These are phyloP conservation scores for Chlorophyllum brunneum DNA, from an alignment of 768 basidiomycete species.

Conservation along the genomic window DNA sequence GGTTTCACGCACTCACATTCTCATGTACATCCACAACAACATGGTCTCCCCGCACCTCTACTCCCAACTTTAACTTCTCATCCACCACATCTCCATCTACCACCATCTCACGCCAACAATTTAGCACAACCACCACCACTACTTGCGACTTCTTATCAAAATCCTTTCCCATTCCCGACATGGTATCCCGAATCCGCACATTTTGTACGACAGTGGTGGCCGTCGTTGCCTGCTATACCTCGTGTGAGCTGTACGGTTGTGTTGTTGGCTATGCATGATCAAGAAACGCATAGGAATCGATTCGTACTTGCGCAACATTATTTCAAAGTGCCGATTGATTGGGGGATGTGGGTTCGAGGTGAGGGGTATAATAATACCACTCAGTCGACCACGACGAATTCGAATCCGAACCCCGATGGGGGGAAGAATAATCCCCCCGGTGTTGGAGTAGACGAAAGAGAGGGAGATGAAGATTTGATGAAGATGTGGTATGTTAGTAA, in stretches of 20 bases:
- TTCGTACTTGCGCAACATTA: conserved; percentile 76
- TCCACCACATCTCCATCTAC: conserved; percentile 11
- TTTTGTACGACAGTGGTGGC: conserved; percentile 83
- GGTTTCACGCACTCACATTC: background rate
- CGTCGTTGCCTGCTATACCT: conserved; percentile 57
- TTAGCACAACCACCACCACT: background rate
- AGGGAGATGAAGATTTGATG: conserved; percentile 51
- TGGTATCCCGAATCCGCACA: conserved; percentile 76
- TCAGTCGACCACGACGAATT: background rate
- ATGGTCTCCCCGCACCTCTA: background rate
- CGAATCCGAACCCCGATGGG: background rate
- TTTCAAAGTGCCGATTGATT: conserved; percentile 60
- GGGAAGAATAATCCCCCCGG: conserved; percentile 3
- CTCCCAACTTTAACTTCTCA: background rate
- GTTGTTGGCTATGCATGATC: conserved; percentile 60
- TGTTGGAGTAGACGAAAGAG: background rate
- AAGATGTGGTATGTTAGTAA: conserved; percentile 67
- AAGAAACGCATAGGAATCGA: conserved; percentile 51
- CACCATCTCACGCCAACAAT: background rate
- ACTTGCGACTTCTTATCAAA: conserved; percentile 26
- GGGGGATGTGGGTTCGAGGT: conserved; percentile 25
- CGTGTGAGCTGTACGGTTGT: conserved; percentile 71
- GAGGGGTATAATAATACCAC: background rate
- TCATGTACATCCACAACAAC: background rate
- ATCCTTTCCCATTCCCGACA: conserved; percentile 62